Percentiles rank a stretch among this genome's conserved stretches.
phyloP scores from a whole-genome alignment of 1,284 basidiomycete species.

The Marasmius sp. region DNA sequence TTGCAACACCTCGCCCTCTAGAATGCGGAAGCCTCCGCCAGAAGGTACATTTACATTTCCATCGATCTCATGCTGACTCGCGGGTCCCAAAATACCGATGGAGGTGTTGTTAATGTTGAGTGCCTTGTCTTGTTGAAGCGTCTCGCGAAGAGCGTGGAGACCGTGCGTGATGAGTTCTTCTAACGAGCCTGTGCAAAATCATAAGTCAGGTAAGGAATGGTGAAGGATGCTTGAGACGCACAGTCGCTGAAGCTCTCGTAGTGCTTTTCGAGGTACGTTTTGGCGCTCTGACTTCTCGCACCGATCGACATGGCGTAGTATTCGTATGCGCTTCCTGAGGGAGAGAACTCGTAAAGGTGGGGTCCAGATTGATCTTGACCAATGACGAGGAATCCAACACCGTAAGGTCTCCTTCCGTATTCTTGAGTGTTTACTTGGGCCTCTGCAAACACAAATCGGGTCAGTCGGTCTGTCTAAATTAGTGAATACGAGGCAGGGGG shows the following conservation, averaged over 20 bases:
- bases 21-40: slow-evolving; percentile 70
- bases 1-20: slow-evolving; percentile 75
- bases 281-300: slow-evolving; percentile 95
- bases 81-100: slow-evolving; percentile 84
- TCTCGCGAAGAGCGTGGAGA: slow-evolving; percentile 90
- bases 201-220: slow-evolving; percentile 4
- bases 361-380: slow-evolving; percentile 95
- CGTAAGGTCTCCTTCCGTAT: slow-evolving; percentile 96
- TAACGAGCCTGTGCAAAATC: slow-evolving; percentile 57
- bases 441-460: slow-evolving; percentile 50
- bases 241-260: slow-evolving; percentile 85
- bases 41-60: slow-evolving; percentile 29
- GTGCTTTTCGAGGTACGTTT: slow-evolving; percentile 97
- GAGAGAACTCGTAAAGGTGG: slow-evolving; percentile 97
- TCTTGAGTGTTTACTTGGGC: slow-evolving; percentile 99
- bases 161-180: slow-evolving; percentile 91
- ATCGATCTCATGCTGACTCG: slow-evolving; percentile 55
- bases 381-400: slow-evolving; percentile 97
- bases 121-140: slow-evolving; percentile 96
- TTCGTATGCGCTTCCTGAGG: slow-evolving; percentile 96
- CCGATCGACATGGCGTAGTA: slow-evolving; percentile 99
- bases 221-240: slow-evolving; percentile 39
- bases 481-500: not conserved
- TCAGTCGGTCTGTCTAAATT: slow-evolving; percentile 1
- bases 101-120: slow-evolving; percentile 91